Evolutionary conservation across 441 rosid species (phyloP).

Genomic region (Sinapis alba): DNA sequence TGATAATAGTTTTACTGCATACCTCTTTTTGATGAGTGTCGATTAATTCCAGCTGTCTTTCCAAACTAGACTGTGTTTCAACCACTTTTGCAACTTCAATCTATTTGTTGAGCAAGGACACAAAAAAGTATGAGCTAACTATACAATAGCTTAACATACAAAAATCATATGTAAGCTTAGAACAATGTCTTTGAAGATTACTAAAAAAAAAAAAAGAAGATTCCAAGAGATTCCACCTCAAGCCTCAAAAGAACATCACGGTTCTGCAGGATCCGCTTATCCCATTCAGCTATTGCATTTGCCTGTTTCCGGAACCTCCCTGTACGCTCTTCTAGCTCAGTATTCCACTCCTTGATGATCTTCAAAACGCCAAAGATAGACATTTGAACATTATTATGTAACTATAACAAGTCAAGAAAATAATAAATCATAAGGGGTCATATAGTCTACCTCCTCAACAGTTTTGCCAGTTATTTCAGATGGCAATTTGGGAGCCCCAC

Average conservation of each 20-base stretch:
- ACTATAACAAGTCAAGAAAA: not conserved
- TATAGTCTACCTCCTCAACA: slow-evolving; percentile 79
- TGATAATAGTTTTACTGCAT: slow-evolving; percentile 22
- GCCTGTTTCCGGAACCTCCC: slow-evolving; percentile 94
- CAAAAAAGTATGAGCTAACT: slow-evolving; percentile 18
- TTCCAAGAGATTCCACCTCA: slow-evolving; percentile 56
- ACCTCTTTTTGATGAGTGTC: slow-evolving; percentile 99
- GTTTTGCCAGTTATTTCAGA: slow-evolving; percentile 91
- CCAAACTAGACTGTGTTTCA: slow-evolving; percentile 81
- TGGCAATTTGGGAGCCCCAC: slow-evolving; percentile 75
- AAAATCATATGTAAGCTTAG: not conserved
- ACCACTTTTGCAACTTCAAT: slow-evolving; percentile 98
- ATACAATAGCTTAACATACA: slow-evolving; percentile 4
- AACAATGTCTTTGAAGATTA: slow-evolving; percentile 14
- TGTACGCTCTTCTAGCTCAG: slow-evolving; percentile 92
- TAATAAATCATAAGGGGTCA: slow-evolving; percentile 5
- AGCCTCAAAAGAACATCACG: slow-evolving; percentile 95
- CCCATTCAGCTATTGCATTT: slow-evolving; percentile 95
- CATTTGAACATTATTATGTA: not conserved
- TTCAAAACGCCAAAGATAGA: slow-evolving; percentile 39
- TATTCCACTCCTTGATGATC: slow-evolving; percentile 96
- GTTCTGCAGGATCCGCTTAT: slow-evolving; percentile 91
- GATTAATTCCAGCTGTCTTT: slow-evolving; percentile 84
- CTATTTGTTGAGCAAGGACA: slow-evolving; percentile 44
- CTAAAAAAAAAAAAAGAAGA: not conserved